A percentile compares a stretch with the other conserved stretches of the same genome.
These are phyloP conservation scores for Lactarius quietus DNA, from an alignment of 768 basidiomycete species.

Conservation along the genomic window DNA sequence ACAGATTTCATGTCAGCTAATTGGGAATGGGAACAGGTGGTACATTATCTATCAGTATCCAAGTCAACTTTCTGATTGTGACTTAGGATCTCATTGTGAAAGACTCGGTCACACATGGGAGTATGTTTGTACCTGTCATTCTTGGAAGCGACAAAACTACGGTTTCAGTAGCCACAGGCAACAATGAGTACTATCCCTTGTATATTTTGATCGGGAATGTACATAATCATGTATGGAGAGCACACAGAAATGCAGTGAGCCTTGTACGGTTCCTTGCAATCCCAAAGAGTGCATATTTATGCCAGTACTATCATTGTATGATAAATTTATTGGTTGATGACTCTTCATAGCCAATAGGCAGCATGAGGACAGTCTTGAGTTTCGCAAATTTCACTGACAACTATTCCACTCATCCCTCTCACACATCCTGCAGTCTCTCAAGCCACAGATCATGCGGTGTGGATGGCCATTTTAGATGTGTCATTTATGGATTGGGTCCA, in stretches of 20 bases:
- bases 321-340: too few relatives aligned
- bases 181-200: not conserved
- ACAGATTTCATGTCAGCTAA: too few relatives aligned
- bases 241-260: not conserved
- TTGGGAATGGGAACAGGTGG: too few relatives aligned
- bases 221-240: not conserved
- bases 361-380: not conserved
- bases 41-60: too few relatives aligned
- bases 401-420: not conserved
- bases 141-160: not conserved
- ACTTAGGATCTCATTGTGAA: too few relatives aligned
- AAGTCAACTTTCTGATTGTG: too few relatives aligned
- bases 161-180: not conserved
- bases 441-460: not conserved
- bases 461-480: not conserved
- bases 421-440: too few relatives aligned
- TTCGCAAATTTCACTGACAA: not conserved
- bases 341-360: too few relatives aligned
- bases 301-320: too few relatives aligned
- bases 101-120: too few relatives aligned
- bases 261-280: not conserved
- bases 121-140: too few relatives aligned
- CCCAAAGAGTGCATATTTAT: not conserved
- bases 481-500: not conserved
- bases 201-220: not conserved